Evolutionary conservation across 208 protist genomes (phyloP).

Genomic region (Acanthamoeba castellanii): DNA sequence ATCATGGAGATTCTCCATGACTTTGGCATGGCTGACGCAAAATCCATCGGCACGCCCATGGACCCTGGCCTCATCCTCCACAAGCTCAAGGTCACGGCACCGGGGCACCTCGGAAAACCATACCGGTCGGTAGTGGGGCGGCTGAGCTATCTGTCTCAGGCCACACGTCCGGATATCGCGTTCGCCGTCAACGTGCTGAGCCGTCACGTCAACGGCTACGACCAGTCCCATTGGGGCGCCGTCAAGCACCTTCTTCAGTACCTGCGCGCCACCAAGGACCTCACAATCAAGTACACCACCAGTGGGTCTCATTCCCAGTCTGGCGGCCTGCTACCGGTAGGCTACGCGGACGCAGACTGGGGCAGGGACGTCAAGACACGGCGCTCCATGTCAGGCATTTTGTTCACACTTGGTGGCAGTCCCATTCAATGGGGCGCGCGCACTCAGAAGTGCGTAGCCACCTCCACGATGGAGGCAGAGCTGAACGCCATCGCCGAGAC

Average conservation of each 20-base stretch:
- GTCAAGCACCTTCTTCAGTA: conserved; percentile 17
- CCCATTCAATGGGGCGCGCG: conserved; percentile 4
- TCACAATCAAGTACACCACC: conserved; percentile 4
- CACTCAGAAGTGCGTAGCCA: conserved; percentile 28
- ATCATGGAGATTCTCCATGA: conserved; percentile 3
- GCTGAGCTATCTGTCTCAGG: background rate
- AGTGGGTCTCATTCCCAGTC: background rate
- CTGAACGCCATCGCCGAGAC: background rate
- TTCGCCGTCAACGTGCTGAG: background rate
- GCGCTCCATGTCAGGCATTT: background rate
- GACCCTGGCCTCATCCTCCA: background rate
- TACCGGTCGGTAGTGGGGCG: background rate
- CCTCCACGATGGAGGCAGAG: conserved; percentile 43
- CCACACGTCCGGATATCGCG: conserved; percentile 37
- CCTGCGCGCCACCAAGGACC: background rate
- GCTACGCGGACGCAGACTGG: background rate
- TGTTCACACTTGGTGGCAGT: background rate
- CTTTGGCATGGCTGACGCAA: background rate
- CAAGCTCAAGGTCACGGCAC: background rate
- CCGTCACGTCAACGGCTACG: background rate
- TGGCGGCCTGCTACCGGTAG: background rate
- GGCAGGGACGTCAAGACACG: background rate
- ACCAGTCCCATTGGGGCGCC: background rate
- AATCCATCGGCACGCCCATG: background rate
- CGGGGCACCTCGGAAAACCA: background rate